These are phyloP conservation scores for Trypanosoma caninum DNA, from an alignment of 208 protist genomes.

Conservation along the genomic window DNA sequence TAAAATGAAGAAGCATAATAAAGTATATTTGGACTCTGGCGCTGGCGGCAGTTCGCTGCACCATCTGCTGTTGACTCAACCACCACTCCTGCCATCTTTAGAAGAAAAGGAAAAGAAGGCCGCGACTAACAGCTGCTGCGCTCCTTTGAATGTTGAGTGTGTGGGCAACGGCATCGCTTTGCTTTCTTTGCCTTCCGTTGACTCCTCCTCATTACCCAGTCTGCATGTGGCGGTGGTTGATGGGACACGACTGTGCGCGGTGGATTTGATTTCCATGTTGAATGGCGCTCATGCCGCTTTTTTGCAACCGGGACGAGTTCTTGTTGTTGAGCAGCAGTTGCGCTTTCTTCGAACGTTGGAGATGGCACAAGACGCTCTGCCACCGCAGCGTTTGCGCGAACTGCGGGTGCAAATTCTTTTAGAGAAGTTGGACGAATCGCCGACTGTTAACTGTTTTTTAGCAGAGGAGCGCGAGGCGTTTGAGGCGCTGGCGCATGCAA, in stretches of 20 bases:
- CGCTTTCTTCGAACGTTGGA: slow-evolving; percentile 61
- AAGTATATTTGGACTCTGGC: background rate
- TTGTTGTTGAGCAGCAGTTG: slow-evolving; percentile 48
- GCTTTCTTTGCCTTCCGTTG: slow-evolving; percentile 1
- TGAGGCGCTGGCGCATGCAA: slow-evolving; percentile 63
- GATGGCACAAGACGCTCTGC: slow-evolving; percentile 60
- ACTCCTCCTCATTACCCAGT: background rate
- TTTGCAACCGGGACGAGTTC: slow-evolving; percentile 29
- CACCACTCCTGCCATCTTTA: slow-evolving; percentile 17
- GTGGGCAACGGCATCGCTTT: slow-evolving; percentile 5
- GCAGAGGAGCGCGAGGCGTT: slow-evolving; percentile 60
- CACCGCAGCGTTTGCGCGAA: slow-evolving; percentile 12
- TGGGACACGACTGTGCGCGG: slow-evolving; percentile 28
- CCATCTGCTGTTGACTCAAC: slow-evolving; percentile 35
- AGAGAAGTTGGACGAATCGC: slow-evolving; percentile 20
- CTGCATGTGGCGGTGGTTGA: slow-evolving; percentile 51
- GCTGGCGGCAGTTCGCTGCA: slow-evolving; percentile 23
- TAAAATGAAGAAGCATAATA: background rate
- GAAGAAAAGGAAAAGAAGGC: background rate
- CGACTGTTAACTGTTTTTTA: slow-evolving; percentile 19
- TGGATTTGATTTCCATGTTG: slow-evolving; percentile 48
- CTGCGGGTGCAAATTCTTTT: slow-evolving; percentile 71
- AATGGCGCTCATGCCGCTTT: slow-evolving; percentile 33
- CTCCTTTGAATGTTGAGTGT: slow-evolving; percentile 5
- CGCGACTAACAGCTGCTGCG: background rate